A percentile compares a stretch with the other conserved stretches of the same genome.
These are phyloP conservation scores for Friedmanniomyces simplex DNA, from an alignment of 495 filamentous ascomycete genomes.

Conservation along the genomic window DNA sequence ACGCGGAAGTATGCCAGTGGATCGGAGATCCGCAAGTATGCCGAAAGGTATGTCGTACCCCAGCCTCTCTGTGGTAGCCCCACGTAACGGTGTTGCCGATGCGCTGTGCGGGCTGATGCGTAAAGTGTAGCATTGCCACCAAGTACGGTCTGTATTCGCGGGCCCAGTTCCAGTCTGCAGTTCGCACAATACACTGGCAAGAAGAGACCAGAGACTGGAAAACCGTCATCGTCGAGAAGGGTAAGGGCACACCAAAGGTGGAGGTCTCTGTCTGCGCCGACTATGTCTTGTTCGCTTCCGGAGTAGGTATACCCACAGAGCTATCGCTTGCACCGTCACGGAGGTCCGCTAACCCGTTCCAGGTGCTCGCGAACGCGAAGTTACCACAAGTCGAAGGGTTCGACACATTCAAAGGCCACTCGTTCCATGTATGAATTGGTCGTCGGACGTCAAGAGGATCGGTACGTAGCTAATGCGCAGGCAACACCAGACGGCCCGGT, in stretches of 20 bases:
- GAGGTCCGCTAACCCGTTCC: neutral
- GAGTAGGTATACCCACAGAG: constrained; percentile 13
- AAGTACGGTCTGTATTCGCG: constrained; percentile 39
- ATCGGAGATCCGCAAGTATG: constrained; percentile 39
- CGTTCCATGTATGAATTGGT: constrained; percentile 39
- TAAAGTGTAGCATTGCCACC: constrained; percentile 25
- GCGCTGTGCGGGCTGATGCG: too few species aligned
- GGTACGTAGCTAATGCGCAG: too few species aligned
- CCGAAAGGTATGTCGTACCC: constrained; percentile 15
- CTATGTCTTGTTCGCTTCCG: constrained; percentile 16
- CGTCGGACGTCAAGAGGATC: too few species aligned
- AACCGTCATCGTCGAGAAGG: constrained; percentile 29
- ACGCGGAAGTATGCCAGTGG: constrained; percentile 37
- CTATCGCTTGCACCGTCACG: neutral
- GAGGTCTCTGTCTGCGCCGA: neutral
- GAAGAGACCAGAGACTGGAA: constrained; percentile 36
- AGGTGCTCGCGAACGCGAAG: constrained; percentile 36
- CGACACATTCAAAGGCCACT: constrained; percentile 35
- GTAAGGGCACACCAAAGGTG: constrained; percentile 15
- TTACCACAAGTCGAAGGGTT: constrained; percentile 40
- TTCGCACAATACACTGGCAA: constrained; percentile 35
- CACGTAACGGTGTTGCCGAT: too few species aligned
- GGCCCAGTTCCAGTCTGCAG: constrained; percentile 38
- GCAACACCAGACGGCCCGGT: constrained; percentile 36
- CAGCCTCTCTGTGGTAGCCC: neutral